Conservation (phyloP, 164 flowering plant species). For the Dillenia turbinata region DNA sequence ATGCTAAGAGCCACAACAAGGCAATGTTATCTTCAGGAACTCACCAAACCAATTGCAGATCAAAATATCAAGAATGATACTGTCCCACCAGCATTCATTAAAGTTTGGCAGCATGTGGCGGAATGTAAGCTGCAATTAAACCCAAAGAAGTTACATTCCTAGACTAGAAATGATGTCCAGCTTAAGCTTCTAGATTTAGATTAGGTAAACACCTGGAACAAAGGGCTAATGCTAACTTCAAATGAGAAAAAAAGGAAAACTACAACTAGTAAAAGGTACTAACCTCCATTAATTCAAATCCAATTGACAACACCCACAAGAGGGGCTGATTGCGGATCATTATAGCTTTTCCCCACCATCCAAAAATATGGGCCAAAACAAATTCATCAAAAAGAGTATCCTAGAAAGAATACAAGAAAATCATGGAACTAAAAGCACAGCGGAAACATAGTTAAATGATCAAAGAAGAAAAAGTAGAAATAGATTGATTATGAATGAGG, state of each 20-base stretch:
- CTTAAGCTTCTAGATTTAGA: too few relatives aligned
- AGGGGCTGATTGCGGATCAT: conserved; percentile 99
- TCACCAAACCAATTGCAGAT: conserved; percentile 99
- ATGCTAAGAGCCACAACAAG: background rate
- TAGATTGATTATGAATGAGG: conserved; percentile 40
- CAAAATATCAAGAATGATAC: conserved; percentile 85
- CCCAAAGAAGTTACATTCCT: background rate
- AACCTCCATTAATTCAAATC: conserved; percentile 99
- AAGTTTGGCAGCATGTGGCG: conserved; percentile 99
- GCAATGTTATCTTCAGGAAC: conserved; percentile 9
- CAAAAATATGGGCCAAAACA: conserved; percentile 92
- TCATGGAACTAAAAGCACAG: conserved; percentile 11
- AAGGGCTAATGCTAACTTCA: background rate
- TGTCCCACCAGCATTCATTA: conserved; percentile 99
- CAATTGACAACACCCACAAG: conserved; percentile 91
- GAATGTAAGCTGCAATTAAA: conserved; percentile 75
- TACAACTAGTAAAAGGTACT: conserved; percentile 9
- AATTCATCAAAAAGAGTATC: conserved; percentile 97
- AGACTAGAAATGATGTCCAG: too few relatives aligned
- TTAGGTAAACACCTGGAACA: background rate
- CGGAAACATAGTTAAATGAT: background rate
- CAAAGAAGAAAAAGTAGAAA: conserved; percentile 3
- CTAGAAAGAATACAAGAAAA: conserved; percentile 35
- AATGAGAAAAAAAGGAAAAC: background rate
- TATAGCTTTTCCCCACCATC: conserved; percentile 99